phyloP scores from a whole-genome alignment of 306 rosid species.

The Senna tora region DNA sequence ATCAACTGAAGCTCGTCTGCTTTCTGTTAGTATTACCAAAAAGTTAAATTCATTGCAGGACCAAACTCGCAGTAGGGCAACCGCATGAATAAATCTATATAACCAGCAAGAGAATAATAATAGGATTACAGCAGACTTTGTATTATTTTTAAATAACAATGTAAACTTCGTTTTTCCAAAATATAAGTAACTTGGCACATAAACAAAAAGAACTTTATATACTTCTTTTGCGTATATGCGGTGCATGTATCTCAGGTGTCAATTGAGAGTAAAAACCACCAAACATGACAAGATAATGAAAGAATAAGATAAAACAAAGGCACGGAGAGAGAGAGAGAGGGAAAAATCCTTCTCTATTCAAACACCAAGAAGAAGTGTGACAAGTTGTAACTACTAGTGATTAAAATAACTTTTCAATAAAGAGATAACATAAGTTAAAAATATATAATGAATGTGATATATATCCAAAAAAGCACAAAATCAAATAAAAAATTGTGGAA shows the following conservation, averaged over 20 bases:
- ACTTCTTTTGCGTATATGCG: constrained; percentile 9
- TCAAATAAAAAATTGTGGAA: constrained; percentile 14
- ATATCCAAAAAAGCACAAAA: constrained; percentile 19
- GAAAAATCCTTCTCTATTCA: constrained; percentile 5
- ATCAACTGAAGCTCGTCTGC: constrained; percentile 81
- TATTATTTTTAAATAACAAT: constrained; percentile 11
- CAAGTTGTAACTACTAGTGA: not conserved
- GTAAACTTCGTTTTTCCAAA: constrained; percentile 5
- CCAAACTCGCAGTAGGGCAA: constrained; percentile 34
- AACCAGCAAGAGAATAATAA: constrained; percentile 15
- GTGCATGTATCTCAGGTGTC: not conserved
- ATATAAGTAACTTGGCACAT: constrained; percentile 14
- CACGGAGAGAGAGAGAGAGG: not conserved
- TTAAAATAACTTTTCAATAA: constrained; percentile 7
- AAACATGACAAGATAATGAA: too few relatives aligned
- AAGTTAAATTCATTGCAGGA: constrained; percentile 33
- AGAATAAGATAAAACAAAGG: not conserved
- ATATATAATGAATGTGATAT: constrained; percentile 1
- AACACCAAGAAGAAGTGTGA: constrained; percentile 17
- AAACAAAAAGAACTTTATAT: constrained; percentile 1
- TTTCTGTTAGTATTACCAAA: constrained; percentile 71
- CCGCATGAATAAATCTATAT: constrained; percentile 9
- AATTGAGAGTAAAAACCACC: not conserved
- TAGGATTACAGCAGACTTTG: constrained; percentile 1
- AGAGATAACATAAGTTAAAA: constrained; percentile 16